Conservation (phyloP, 2,329 filamentous ascomycete species). For the Escovopsis sp. region DNA sequence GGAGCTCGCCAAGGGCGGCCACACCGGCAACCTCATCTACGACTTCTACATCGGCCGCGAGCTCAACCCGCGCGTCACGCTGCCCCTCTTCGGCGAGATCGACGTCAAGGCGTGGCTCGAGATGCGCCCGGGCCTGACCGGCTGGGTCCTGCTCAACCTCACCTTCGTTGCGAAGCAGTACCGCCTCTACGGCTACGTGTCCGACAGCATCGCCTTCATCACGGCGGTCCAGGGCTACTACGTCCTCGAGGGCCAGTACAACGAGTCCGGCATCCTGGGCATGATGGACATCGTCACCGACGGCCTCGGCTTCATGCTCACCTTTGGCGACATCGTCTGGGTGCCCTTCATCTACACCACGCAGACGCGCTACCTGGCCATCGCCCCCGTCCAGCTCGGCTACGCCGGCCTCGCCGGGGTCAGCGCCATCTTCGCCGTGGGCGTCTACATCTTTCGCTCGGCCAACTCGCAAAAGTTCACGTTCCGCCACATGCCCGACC, state of each 20-base stretch:
- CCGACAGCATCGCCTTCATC: conserved; percentile 69
- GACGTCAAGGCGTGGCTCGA: conserved; percentile 84
- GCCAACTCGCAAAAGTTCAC: conserved; percentile 83
- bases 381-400: conserved; percentile 64
- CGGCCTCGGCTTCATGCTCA: conserved; percentile 84
- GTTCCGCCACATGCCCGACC: conserved; percentile 74
- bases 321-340: conserved; percentile 83
- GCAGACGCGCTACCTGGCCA: conserved; percentile 67
- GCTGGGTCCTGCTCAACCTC: conserved; percentile 69
- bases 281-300: conserved; percentile 87
- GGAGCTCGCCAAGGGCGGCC: conserved; percentile 64
- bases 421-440: conserved; percentile 46
- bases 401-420: conserved; percentile 46
- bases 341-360: conserved; percentile 75
- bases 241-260: conserved; percentile 66
- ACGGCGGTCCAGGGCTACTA: conserved; percentile 64
- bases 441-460: conserved; percentile 75
- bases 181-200: conserved; percentile 61
- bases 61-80: conserved; percentile 65
- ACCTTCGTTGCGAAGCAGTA: conserved; percentile 79
- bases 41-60: conserved; percentile 96
- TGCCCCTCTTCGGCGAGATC: conserved; percentile 66
- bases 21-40: conserved; percentile 69
- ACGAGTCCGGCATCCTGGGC: conserved; percentile 70
- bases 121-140: conserved; percentile 71